A percentile compares a stretch with the other conserved stretches of the same genome.
These are phyloP conservation scores for Senna tora DNA, from an alignment of 306 rosid genomes.

Conservation along the genomic window DNA sequence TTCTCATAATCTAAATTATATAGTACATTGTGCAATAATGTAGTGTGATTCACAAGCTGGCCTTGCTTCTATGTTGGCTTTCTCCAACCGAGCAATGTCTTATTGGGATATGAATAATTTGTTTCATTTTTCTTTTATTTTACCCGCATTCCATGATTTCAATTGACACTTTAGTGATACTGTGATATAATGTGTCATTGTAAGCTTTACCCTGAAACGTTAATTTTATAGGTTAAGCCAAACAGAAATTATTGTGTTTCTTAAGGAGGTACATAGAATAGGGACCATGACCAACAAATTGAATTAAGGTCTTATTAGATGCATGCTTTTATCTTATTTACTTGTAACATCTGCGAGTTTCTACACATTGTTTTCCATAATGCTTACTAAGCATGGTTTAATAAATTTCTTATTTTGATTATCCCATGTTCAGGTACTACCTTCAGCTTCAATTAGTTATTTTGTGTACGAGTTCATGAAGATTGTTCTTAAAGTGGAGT, in stretches of 20 bases:
- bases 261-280: not conserved
- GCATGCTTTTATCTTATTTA: slow-evolving; percentile 13
- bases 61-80: no score
- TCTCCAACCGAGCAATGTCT: slow-evolving; percentile 19
- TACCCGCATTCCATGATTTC: not conserved
- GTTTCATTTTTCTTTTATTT: slow-evolving; percentile 9
- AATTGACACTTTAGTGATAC: not conserved
- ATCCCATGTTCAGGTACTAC: slow-evolving; percentile 76
- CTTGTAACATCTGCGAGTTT: not conserved
- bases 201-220: no score
- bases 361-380: not conserved
- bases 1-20: slow-evolving; percentile 18
- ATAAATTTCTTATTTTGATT: slow-evolving; percentile 9
- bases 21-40: slow-evolving; percentile 6
- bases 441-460: slow-evolving; percentile 92
- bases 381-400: slow-evolving; percentile 20
- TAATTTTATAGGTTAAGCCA: slow-evolving; percentile 12
- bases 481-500: slow-evolving; percentile 91
- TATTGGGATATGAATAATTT: slow-evolving; percentile 18
- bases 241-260: slow-evolving; percentile 14
- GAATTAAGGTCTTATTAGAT: slow-evolving; percentile 9
- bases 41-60: no score
- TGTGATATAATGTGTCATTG: no score
- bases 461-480: slow-evolving; percentile 97
- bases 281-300: slow-evolving; percentile 12